Conservation (phyloP, 345 rosid genomes). For the Arabis alpina region DNA sequence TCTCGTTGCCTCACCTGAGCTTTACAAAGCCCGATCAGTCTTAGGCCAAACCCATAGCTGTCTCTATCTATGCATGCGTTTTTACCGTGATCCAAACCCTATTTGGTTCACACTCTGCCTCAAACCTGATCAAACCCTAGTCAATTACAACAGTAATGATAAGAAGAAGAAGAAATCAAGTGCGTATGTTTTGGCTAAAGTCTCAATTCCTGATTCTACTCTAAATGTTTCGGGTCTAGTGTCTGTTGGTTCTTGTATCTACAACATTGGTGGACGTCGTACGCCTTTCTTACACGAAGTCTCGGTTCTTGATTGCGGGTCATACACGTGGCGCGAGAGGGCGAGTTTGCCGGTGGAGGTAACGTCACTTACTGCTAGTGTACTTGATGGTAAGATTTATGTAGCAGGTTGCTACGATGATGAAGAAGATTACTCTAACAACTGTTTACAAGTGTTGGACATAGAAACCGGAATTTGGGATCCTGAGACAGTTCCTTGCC, state of each 20-base stretch:
- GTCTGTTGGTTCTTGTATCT: background rate
- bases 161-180: background rate
- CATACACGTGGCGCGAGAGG: background rate
- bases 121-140: background rate
- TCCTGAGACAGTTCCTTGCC: background rate
- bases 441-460: background rate
- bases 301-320: background rate
- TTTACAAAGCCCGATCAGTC: constrained; percentile 15
- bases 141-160: no score
- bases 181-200: background rate
- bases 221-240: background rate
- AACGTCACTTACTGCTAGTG: background rate
- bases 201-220: background rate
- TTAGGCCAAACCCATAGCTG: background rate
- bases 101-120: background rate
- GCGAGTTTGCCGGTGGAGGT: background rate
- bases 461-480: background rate
- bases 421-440: background rate
- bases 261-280: background rate
- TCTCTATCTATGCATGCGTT: background rate
- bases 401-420: background rate
- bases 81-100: background rate
- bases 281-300: no score
- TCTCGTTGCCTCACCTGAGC: constrained; percentile 6
- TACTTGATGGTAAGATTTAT: background rate